phyloP scores from a whole-genome alignment of 768 basidiomycete species.

The Panellus pusillus region DNA sequence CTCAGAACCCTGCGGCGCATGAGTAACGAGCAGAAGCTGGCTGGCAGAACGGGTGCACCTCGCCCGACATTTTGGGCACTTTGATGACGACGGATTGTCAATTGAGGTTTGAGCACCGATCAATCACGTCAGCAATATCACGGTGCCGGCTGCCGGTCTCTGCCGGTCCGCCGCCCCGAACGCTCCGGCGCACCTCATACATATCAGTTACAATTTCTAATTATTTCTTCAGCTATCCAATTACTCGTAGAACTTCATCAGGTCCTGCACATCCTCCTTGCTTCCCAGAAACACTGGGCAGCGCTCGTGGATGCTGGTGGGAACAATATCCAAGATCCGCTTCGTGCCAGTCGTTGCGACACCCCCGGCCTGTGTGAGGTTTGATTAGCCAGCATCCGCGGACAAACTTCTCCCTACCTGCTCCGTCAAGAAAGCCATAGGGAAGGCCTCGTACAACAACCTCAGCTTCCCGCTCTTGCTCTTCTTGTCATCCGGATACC shows the following conservation, averaged over 20 bases:
- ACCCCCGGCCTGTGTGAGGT: conserved; percentile 75
- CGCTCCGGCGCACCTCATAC: too few species aligned
- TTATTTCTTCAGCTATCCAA: conserved; percentile 1
- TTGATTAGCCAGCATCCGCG: conserved; percentile 9
- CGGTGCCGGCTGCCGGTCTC: too few species aligned
- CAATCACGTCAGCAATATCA: too few species aligned
- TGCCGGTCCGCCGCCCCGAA: too few species aligned
- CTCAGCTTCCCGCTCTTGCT: conserved; percentile 94
- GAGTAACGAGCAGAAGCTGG: conserved; percentile 1
- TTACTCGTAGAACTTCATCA: conserved; percentile 78
- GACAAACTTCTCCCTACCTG: conserved; percentile 50
- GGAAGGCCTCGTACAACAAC: conserved; percentile 95
- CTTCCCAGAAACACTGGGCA: conserved; percentile 93
- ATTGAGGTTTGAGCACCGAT: neutral
- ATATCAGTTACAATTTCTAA: neutral
- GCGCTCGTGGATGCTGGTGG: conserved; percentile 87
- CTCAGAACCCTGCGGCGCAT: conserved; percentile 19
- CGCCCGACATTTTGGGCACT: conserved; percentile 5
- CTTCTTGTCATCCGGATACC: conserved; percentile 98
- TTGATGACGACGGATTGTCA: conserved; percentile 1
- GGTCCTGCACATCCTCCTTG: conserved; percentile 88
- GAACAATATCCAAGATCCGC: conserved; percentile 87
- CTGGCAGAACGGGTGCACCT: conserved; percentile 11
- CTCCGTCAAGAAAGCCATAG: conserved; percentile 94
- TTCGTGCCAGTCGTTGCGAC: conserved; percentile 94